Conservation (phyloP, 192 early-diverging fungal genomes). For the Coemansia furcata region DNA sequence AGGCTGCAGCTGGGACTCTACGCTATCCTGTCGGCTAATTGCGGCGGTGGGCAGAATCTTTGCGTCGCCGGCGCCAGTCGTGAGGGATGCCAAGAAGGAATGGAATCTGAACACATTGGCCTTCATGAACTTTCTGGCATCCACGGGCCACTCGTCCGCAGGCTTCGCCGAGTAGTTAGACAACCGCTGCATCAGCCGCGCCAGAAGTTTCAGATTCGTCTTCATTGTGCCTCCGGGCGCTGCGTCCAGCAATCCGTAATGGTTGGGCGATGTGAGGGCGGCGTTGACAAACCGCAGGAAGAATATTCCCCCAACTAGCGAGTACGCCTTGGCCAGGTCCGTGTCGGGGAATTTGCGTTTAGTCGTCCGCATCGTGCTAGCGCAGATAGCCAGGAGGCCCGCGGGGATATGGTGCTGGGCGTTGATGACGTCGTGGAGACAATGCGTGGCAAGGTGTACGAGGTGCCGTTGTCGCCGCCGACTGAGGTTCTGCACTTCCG, state of each 20-base stretch:
- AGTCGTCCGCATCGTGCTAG: constrained; percentile 29
- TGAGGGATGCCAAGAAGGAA: constrained; percentile 32
- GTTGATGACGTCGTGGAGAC: constrained; percentile 33
- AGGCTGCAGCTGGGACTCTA: not conserved
- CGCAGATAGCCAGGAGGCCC: constrained; percentile 38
- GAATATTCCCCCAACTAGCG: constrained; percentile 47
- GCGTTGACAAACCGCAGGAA: constrained; percentile 49
- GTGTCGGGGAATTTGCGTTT: constrained; percentile 26
- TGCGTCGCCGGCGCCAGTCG: constrained; percentile 1
- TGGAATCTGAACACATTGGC: constrained; percentile 25
- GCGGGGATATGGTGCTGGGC: constrained; percentile 25
- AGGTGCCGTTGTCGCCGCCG: constrained; percentile 41
- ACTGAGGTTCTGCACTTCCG: constrained; percentile 50
- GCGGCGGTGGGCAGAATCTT: not conserved
- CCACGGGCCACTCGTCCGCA: constrained; percentile 40
- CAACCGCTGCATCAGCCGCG: constrained; percentile 40
- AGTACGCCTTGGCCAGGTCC: constrained; percentile 28
- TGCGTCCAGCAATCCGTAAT: constrained; percentile 34
- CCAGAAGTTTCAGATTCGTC: constrained; percentile 41
- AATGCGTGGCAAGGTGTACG: constrained; percentile 37
- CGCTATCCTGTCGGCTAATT: not conserved
- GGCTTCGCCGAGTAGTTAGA: constrained; percentile 43
- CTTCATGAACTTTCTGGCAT: constrained; percentile 37
- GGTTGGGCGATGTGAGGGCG: constrained; percentile 35
- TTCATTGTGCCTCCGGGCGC: constrained; percentile 19